Base-by-base conservation (phyloP, 2,329 filamentous ascomycete species). In the Curvularia eragrostidis region DNA sequence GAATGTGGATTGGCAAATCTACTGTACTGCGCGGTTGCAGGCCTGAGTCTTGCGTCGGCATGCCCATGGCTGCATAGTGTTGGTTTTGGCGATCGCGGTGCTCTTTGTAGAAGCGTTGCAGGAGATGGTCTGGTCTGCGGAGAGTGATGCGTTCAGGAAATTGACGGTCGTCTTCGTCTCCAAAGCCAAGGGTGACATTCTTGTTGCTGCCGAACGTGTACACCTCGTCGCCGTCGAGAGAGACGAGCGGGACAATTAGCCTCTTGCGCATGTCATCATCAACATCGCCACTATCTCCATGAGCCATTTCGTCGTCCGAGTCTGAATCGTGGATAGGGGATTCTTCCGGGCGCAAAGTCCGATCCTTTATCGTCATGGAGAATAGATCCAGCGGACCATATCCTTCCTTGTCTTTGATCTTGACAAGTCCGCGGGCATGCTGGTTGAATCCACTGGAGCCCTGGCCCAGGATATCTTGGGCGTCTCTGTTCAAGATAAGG, bases 131-230 rank as follows among this genome's bases (percentile, higher is more conserved):
- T 0, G 95, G 92, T 15, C 94, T 87, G 54, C 87, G 85, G 32
- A 98, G 77, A 30, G 83, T 81, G 10, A 97, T 87, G 9, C 92
- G 89, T 74, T 98, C 95, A 0, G 95, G 95, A 69, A 90, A 96
- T 63, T 98, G 93, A 3, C 95, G 88, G 72, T 99, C 94, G 74
- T 97, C 93, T 69, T 96, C 90, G 72, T 99, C 93, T n/a, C 93
- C 93, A 59, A 98, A 89, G 1, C 95, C 95, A 21, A 99, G 84
- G 0, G 91, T 95, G 9, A 96, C 79, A 67, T 99, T 99, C 72
- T 95, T 96, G 78, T 97, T 99, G 77, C 93, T 98, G 48, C 95
- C 95, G 77, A 98, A 97, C 1, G 92, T 89, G 70, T 92, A 98
- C 0, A 97, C 80, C 72, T 99, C 95, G 69, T 97, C 91, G 8